Base-by-base conservation (phyloP, 1,284 basidiomycete species). In the Tilletia horrida region DNA sequence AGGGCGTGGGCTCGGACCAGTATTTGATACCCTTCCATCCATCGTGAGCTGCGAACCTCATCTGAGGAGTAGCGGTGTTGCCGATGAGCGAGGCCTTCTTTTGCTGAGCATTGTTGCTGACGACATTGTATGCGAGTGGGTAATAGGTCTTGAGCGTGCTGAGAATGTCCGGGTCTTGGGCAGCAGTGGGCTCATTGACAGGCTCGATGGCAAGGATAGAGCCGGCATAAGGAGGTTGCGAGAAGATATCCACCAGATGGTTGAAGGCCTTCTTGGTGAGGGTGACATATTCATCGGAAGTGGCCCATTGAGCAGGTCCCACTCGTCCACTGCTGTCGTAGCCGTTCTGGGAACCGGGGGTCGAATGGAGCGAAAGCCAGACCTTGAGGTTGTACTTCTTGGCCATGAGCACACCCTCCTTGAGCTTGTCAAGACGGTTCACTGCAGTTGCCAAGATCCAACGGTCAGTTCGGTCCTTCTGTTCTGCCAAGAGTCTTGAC, bases 141-240 rank as follows among this genome's bases (percentile, higher is more conserved):
- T 70, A 70, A 44, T 66, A 70, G 21, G 65, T 48, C 11, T 61
- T 55, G 18, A 69, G 62, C 29, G 69, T 48, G 21, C 47, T 42
- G 29, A 59, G 40, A n/a, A 69, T 45, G 23, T 43, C 48, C 35
- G 42, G 57, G 31, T 67, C 35, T 42, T 63, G 61, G 4, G 44
- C 64, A 18, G 47, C 66, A 21, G 31, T 31, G 23, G 57, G 65
- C 42, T 62, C 55, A 35, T 64, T 45, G 43, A 31, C 67, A 11
- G 45, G 40, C 27, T 67, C 66, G 62, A 62, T 52, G 35, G 57
- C 55, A 21, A 55, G 62, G n/a, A 69, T 35, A 44, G 62, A 35
- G 48, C 45, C n/a, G n/a, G 61, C 67, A 48, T 65, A 69, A 43
- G 43, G 29, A 14, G 59, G 52, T 44, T 66, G 3, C 27, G 65